Evolutionary conservation across 768 basidiomycete species (phyloP), one percentile per base, ranked within the genome.

Genomic region (Pleurotus cornucopiae): DNA sequence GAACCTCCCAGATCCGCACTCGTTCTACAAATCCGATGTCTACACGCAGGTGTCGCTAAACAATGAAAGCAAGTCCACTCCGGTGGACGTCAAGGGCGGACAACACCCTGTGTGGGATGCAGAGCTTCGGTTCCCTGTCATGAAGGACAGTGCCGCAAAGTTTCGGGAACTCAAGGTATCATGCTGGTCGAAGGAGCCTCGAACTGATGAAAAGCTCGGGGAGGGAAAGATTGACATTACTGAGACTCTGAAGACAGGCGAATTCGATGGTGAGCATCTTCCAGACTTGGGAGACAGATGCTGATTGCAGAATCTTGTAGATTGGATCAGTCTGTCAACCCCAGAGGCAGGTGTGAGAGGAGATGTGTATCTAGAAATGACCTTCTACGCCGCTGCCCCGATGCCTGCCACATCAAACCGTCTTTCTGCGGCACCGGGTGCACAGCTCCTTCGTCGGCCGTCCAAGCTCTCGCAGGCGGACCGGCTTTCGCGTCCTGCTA

Each of bases 21-120:
- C 82, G 5, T 88, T 97, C 66, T 88, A 89, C 69, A 98, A 97
- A 69, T 94, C 96, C 66, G 90, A 95, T 69, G 93, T 89, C 1
- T 96, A 86, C 66, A 86, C 85, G 2, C 79, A 88, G 60, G 76
- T 84, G 5, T 72, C 75, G 2, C 70, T 94, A 18, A 80, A 79
- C 61, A 79, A 80, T 74, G 53, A 58, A 70, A 60, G 13, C 40
- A 41, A 58, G 25, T 44, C 21, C 9, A 61, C 60, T 6, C 57
- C 57, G 4, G 55, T 61, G 3, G 60, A 58, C 7, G 43, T 55
- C 6, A 58, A 57, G 49, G 60, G 94, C 2, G 95, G 95, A 0
- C 95, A 98, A 66, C 89, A 91, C 69, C 95, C 95, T 2, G 82
- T 86, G 57, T 98, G 94, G 93, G 94, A 97, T 66, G 84, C 84